Conservation (phyloP, 441 rosid species). For the Erysimum cheiri region DNA sequence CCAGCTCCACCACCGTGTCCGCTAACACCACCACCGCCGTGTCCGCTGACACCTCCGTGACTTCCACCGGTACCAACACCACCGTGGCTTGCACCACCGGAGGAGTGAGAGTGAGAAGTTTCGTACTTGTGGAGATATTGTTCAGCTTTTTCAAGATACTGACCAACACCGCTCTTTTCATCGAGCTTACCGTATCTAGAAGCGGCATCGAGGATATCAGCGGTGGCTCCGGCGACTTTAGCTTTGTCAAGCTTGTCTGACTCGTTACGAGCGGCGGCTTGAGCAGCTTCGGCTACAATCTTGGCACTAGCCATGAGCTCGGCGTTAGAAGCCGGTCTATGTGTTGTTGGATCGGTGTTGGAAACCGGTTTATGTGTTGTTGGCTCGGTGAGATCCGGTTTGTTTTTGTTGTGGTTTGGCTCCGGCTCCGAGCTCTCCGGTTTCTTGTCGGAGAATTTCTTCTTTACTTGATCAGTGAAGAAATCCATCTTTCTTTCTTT, state of each 20-base stretch:
- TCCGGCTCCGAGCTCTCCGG: slow-evolving; percentile 28
- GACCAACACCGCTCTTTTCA: slow-evolving; percentile 55
- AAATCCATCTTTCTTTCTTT: slow-evolving; percentile 40
- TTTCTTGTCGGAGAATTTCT: slow-evolving; percentile 46
- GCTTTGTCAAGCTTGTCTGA: slow-evolving; percentile 47
- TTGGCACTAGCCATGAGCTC: slow-evolving; percentile 73
- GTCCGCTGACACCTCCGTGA: slow-evolving; percentile 2
- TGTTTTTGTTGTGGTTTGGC: slow-evolving; percentile 35
- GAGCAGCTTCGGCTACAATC: slow-evolving; percentile 64
- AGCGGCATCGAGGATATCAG: slow-evolving; percentile 64
- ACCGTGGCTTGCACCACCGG: slow-evolving; percentile 18
- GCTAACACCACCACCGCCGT: not conserved
- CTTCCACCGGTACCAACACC: not conserved
- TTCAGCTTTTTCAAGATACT: slow-evolving; percentile 69
- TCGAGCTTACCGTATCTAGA: slow-evolving; percentile 69
- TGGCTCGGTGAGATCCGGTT: slow-evolving; percentile 34
- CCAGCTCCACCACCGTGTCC: slow-evolving; percentile 27
- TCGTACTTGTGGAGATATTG: slow-evolving; percentile 66
- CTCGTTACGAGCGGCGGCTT: slow-evolving; percentile 48
- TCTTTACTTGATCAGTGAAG: slow-evolving; percentile 44
- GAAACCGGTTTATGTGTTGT: slow-evolving; percentile 42
- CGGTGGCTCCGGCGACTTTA: slow-evolving; percentile 50
- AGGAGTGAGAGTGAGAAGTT: slow-evolving; percentile 40
- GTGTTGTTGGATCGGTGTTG: slow-evolving; percentile 18
- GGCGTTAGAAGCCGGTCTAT: slow-evolving; percentile 46